Evolutionary conservation across 148 eudicot genomes (phyloP).

Genomic region (Rhododendron simsii): DNA sequence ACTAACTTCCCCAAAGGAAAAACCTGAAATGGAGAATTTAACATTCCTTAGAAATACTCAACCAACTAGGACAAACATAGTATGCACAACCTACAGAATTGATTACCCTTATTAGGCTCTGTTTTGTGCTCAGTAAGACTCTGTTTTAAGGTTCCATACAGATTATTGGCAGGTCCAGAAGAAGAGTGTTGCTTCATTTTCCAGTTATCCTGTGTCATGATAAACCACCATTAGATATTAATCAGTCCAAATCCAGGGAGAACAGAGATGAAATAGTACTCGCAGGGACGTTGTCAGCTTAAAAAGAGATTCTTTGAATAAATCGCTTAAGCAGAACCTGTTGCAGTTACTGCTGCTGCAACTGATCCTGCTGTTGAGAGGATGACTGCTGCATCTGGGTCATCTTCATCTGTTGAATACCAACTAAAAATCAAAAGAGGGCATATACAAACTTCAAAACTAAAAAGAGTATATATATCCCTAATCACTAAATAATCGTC

Average conservation of each 20-base stretch:
- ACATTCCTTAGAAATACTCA: background rate
- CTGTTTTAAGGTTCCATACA: slow-evolving; percentile 72
- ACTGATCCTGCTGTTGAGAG: slow-evolving; percentile 88
- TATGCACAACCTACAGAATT: background rate
- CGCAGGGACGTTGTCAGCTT: background rate
- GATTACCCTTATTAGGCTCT: slow-evolving; percentile 74
- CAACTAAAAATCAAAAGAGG: slow-evolving; percentile 9
- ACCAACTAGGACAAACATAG: background rate
- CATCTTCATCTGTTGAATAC: slow-evolving; percentile 72
- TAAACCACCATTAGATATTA: background rate
- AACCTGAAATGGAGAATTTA: slow-evolving; percentile 42
- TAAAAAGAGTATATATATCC: background rate
- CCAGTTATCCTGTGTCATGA: slow-evolving; percentile 51
- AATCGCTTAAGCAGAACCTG: slow-evolving; percentile 45
- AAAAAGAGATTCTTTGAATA: background rate
- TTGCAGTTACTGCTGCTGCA: slow-evolving; percentile 86
- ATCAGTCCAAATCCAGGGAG: background rate
- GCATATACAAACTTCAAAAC: background rate
- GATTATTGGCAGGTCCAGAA: slow-evolving; percentile 92
- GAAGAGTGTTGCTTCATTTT: slow-evolving; percentile 93
- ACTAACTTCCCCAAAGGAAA: slow-evolving; percentile 78
- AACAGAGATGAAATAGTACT: background rate
- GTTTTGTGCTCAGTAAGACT: slow-evolving; percentile 72
- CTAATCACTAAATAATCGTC: background rate
- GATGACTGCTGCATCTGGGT: slow-evolving; percentile 84